These are phyloP conservation scores for Cladosporium cucumerinum DNA, from an alignment of 2,329 filamentous ascomycete genomes.

Conservation along the genomic window DNA sequence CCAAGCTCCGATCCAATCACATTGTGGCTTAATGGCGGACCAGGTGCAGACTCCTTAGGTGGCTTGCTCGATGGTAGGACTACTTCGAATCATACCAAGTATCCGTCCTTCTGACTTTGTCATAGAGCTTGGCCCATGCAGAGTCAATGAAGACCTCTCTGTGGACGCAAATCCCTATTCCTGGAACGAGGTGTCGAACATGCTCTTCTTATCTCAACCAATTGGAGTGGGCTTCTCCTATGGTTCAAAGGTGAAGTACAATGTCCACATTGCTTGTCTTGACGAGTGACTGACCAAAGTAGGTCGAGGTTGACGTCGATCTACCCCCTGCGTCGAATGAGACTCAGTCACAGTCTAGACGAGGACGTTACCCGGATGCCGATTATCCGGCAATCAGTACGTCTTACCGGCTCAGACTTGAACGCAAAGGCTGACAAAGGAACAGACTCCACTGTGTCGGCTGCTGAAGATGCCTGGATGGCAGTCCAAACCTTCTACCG, in stretches of 20 bases:
- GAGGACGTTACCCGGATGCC: background rate
- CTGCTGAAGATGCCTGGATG: conserved; percentile 56
- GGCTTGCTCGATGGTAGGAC: conserved; percentile 36
- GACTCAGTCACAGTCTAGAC: conserved; percentile 33
- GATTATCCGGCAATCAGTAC: background rate
- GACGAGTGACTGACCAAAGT: background rate
- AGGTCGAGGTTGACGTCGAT: background rate
- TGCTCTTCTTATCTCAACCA: conserved; percentile 69
- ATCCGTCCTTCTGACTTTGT: background rate
- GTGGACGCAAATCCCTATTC: conserved; percentile 60
- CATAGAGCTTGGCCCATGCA: conserved; percentile 38
- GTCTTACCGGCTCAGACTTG: background rate
- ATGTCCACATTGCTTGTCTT: conserved; percentile 57
- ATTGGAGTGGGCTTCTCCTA: conserved; percentile 59
- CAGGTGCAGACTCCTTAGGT: conserved; percentile 53
- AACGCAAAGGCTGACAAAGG: conserved; percentile 16
- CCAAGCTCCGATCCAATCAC: conserved; percentile 54
- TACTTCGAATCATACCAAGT: too few relatives aligned
- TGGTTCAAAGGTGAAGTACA: conserved; percentile 47
- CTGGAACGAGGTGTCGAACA: conserved; percentile 62
- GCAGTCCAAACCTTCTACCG: conserved; percentile 59
- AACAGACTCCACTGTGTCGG: conserved; percentile 36
- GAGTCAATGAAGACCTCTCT: conserved; percentile 43
- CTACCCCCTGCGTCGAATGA: conserved; percentile 40
- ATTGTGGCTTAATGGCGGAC: conserved; percentile 61